phyloP scores from a whole-genome alignment of 116 monocot genomes.

The Cymodocea nodosa region DNA sequence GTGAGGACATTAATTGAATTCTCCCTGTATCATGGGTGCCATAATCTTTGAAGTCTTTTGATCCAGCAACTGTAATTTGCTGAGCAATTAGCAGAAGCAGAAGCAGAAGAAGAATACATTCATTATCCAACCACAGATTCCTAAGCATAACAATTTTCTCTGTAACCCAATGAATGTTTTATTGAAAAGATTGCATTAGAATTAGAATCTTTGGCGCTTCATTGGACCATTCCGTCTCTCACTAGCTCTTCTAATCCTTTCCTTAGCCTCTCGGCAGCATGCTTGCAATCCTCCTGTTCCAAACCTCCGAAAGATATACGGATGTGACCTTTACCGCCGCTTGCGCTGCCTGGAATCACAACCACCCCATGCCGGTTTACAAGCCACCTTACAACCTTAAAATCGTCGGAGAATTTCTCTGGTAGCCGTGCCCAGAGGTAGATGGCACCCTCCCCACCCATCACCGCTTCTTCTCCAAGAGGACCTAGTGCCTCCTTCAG shows the following conservation, averaged over 20 bases:
- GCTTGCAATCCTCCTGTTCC: conserved; percentile 49
- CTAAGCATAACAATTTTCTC: background rate
- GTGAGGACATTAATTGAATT: too few species aligned
- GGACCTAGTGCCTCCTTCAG: conserved; percentile 62
- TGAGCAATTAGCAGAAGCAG: too few species aligned
- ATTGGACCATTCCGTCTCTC: conserved; percentile 57
- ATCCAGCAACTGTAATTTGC: too few species aligned
- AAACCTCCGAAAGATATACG: conserved; percentile 86
- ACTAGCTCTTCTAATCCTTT: conserved; percentile 77
- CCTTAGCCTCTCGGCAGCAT: conserved; percentile 46
- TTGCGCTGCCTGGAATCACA: conserved; percentile 78
- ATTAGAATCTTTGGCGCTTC: background rate
- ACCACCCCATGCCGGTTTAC: conserved; percentile 60
- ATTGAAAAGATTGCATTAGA: background rate
- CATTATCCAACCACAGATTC: too few species aligned
- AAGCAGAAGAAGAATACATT: too few species aligned
- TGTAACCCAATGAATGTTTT: background rate
- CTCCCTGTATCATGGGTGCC: too few species aligned
- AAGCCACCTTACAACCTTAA: conserved; percentile 83
- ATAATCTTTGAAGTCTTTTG: too few species aligned
- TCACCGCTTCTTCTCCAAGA: conserved; percentile 61
- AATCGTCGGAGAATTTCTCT: conserved; percentile 55
- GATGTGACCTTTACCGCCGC: conserved; percentile 65
- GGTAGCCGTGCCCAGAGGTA: conserved; percentile 98
- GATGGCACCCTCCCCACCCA: conserved; percentile 93